phyloP scores from a whole-genome alignment of 768 basidiomycete genomes.

The Dioszegia hungarica region DNA sequence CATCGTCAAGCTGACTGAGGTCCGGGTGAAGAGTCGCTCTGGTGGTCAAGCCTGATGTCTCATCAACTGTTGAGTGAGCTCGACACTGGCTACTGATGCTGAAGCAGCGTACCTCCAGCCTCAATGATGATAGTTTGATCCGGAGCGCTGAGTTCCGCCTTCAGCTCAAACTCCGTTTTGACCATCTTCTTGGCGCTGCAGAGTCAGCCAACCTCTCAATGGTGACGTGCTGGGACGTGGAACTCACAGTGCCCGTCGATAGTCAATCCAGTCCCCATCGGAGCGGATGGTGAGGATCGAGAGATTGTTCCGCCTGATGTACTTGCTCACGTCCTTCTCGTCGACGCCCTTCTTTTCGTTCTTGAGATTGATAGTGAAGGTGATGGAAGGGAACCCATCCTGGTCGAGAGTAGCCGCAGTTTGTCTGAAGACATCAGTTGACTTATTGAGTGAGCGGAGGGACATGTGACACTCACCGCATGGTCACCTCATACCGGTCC shows the following conservation, averaged over 20 bases:
- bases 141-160: constrained; percentile 63
- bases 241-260: constrained; percentile 68
- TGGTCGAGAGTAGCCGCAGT: constrained; percentile 54
- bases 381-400: constrained; percentile 64
- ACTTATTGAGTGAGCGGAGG: too few species aligned
- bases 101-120: background rate
- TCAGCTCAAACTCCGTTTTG: constrained; percentile 51
- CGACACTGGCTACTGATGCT: background rate
- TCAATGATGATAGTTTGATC: constrained; percentile 55
- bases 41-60: background rate
- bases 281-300: constrained; percentile 56
- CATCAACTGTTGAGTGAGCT: constrained; percentile 1
- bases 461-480: constrained; percentile 17
- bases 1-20: background rate
- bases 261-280: constrained; percentile 70
- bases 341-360: constrained; percentile 59
- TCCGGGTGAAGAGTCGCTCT: background rate
- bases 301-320: constrained; percentile 35
- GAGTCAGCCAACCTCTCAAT: too few species aligned
- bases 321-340: constrained; percentile 13
- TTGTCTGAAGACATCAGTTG: too few species aligned
- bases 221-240: too few species aligned
- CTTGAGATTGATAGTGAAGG: constrained; percentile 56
- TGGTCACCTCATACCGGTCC: constrained; percentile 10
- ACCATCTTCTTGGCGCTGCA: constrained; percentile 65